Evolutionary conservation across 2,329 filamentous ascomycete genomes (phyloP).

Genomic region (Boeremia exigua): DNA sequence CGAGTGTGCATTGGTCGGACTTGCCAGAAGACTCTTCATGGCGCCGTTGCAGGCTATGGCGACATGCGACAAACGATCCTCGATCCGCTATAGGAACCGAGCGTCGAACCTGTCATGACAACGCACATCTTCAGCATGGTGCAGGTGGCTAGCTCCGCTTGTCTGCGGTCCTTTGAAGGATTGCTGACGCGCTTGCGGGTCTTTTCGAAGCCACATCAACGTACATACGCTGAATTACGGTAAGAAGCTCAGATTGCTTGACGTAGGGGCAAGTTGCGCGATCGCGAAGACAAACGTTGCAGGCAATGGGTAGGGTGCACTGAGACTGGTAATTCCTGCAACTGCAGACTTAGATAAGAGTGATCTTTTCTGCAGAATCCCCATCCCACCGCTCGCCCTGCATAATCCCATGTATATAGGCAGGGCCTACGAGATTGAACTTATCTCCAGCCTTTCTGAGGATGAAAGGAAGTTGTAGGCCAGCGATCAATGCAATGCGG

Average conservation of each 20-base stretch:
- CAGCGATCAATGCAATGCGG: slow-evolving; percentile 7
- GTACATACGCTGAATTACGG: too few relatives aligned
- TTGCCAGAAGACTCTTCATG: slow-evolving; percentile 9
- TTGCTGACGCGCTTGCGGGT: neutral
- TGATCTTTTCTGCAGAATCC: neutral
- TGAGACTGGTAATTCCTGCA: neutral
- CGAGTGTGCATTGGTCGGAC: slow-evolving; percentile 1
- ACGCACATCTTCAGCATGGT: neutral
- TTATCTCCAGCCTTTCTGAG: neutral
- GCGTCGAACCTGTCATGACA: neutral
- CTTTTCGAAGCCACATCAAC: neutral
- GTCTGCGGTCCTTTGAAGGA: neutral
- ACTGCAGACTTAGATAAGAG: neutral
- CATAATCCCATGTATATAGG: neutral
- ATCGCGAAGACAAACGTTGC: neutral
- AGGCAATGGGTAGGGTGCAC: neutral
- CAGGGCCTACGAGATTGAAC: neutral
- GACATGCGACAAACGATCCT: slow-evolving; percentile 16
- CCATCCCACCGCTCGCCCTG: neutral
- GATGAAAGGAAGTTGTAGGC: slow-evolving; percentile 4
- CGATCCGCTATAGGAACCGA: slow-evolving; percentile 20
- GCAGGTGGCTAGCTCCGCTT: neutral
- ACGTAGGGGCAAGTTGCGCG: neutral
- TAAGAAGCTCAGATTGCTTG: neutral
- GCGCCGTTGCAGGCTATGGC: slow-evolving; percentile 13